Conservation (phyloP, 305 asterid species). For the Coffea humblotiana region DNA sequence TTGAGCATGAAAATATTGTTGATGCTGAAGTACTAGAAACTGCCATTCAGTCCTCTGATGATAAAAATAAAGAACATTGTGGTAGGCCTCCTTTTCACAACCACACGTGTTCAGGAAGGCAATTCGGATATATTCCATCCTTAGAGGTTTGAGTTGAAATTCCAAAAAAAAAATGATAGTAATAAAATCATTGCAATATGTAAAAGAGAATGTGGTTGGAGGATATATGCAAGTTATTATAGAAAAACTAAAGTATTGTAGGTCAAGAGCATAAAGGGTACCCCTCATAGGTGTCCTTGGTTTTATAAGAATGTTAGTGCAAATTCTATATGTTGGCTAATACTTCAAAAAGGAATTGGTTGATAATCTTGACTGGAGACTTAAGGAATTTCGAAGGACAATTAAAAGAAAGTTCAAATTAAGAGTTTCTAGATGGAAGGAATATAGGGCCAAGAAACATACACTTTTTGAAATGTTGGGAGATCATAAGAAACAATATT, state of each 20-base stretch:
- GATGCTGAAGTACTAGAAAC: neutral
- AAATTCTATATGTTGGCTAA: neutral
- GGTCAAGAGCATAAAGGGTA: neutral
- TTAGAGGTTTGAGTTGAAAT: neutral
- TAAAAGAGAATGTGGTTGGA: neutral
- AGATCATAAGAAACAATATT: neutral
- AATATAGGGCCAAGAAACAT: neutral
- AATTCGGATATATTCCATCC: neutral
- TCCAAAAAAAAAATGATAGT: neutral
- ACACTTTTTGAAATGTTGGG: neutral
- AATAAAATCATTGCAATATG: neutral
- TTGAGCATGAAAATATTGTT: neutral
- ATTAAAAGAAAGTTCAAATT: neutral
- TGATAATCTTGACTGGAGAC: neutral
- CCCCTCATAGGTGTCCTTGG: neutral
- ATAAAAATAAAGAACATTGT: neutral
- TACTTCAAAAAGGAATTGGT: neutral
- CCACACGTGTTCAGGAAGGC: neutral
- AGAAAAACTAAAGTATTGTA: neutral
- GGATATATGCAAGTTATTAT: constrained; percentile 2
- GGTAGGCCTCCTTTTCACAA: neutral
- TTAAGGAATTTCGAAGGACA: neutral
- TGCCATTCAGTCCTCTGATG: neutral
- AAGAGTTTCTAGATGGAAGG: neutral
- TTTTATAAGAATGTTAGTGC: neutral